Conservation (phyloP, 352 stramenopile species). For the Halophytophthora polymorphica region DNA sequence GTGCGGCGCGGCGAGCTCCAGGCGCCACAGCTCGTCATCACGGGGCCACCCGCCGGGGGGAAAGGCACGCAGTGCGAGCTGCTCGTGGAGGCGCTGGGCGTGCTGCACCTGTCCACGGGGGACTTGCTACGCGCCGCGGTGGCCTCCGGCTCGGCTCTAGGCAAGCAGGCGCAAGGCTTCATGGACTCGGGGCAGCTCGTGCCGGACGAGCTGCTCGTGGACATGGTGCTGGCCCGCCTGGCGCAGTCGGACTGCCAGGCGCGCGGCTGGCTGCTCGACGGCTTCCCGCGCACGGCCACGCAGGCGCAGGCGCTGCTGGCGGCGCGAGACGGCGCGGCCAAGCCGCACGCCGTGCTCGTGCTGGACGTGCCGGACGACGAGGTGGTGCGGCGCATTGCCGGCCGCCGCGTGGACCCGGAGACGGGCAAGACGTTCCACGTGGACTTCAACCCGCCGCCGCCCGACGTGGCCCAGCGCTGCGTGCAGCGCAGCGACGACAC, state of each 20-base stretch:
- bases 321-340: constrained; percentile 46
- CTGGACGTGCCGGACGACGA: constrained; percentile 94
- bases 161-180: constrained; percentile 82
- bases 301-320: constrained; percentile 83
- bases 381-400: constrained; percentile 95
- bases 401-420: constrained; percentile 92
- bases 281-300: constrained; percentile 88
- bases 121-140: constrained; percentile 89
- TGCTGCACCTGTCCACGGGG: constrained; percentile 92
- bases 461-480: constrained; percentile 51
- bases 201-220: constrained; percentile 91
- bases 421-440: constrained; percentile 96
- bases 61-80: constrained; percentile 95
- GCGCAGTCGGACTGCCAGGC: constrained; percentile 76
- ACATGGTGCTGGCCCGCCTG: constrained; percentile 79
- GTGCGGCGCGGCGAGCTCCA: constrained; percentile 52
- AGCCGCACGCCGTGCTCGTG: constrained; percentile 87
- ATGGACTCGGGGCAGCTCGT: constrained; percentile 91
- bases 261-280: constrained; percentile 92
- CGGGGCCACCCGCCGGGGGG: constrained; percentile 87
- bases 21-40: constrained; percentile 81
- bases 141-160: constrained; percentile 48
- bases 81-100: constrained; percentile 81
- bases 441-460: constrained; percentile 92
- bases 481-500: constrained; percentile 92